A percentile compares a stretch with the other conserved stretches of the same genome.
phyloP scores from a whole-genome alignment of 495 filamentous ascomycete genomes.

The Daldinia caldariorum region DNA sequence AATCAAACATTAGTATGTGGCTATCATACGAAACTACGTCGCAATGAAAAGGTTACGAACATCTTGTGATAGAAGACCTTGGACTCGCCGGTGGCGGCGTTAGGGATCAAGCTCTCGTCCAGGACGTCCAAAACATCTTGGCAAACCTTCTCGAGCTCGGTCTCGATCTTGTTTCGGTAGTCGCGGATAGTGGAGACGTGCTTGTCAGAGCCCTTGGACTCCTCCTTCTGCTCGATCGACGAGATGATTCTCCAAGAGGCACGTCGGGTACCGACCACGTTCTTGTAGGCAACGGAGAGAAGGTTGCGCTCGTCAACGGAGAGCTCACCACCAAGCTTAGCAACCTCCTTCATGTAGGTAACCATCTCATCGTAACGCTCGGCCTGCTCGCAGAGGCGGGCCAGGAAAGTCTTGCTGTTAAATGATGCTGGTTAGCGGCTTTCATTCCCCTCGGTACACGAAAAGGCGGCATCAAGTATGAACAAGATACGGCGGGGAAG shows the following conservation, averaged over 20 bases:
- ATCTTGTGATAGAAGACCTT: conserved; percentile 99
- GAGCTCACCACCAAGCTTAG: conserved; percentile 97
- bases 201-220: conserved; percentile 98
- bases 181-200: conserved; percentile 95
- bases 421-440: conserved; percentile 51
- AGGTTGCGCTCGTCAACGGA: conserved; percentile 99
- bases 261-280: conserved; percentile 97
- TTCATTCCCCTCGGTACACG: conserved; percentile 23
- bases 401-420: conserved; percentile 99
- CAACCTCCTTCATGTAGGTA: conserved; percentile 99
- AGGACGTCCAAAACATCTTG: conserved; percentile 97
- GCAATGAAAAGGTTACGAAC: conserved; percentile 62
- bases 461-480: conserved; percentile 19
- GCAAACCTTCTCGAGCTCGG: conserved; percentile 97
- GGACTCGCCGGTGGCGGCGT: conserved; percentile 97
- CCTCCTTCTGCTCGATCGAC: conserved; percentile 99
- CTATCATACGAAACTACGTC: not conserved
- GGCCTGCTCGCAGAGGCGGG: conserved; percentile 99
- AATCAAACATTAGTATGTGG: conserved; percentile 29
- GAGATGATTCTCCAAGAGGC: conserved; percentile 99
- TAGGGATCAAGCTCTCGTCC: conserved; percentile 94
- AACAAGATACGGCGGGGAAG: conserved; percentile 26
- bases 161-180: conserved; percentile 99
- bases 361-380: conserved; percentile 99
- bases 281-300: conserved; percentile 99